These are phyloP conservation scores for Saccharomycopsis phalli DNA, from an alignment of 1,139 yeast genomes.

Conservation along the genomic window DNA sequence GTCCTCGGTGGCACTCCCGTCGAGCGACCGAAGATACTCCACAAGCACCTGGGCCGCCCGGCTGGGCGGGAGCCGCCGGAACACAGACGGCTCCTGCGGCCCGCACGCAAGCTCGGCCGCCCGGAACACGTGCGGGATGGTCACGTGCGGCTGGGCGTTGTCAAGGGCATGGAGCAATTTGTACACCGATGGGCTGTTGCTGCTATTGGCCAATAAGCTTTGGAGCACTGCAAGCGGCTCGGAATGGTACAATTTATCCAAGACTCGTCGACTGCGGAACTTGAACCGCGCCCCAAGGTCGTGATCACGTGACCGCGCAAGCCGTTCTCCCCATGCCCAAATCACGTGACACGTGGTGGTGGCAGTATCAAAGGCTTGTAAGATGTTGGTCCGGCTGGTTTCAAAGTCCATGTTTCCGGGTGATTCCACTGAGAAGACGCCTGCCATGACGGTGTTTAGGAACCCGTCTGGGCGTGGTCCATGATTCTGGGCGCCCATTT, in stretches of 20 bases:
- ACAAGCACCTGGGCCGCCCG: slow-evolving; percentile 32
- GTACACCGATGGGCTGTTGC: slow-evolving; percentile 23
- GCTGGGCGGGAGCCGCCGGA: no score
- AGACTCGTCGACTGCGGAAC: slow-evolving; percentile 57
- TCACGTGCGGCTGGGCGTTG: slow-evolving; percentile 72
- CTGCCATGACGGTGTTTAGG: slow-evolving; percentile 71
- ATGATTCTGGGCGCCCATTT: slow-evolving; percentile 19
- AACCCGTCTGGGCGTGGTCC: slow-evolving; percentile 51
- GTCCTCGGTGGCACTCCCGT: slow-evolving; percentile 69
- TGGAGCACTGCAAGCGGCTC: slow-evolving; percentile 74
- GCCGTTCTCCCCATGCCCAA: slow-evolving; percentile 75
- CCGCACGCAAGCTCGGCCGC: slow-evolving; percentile 42
- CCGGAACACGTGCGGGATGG: slow-evolving; percentile 59
- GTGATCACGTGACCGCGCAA: no score
- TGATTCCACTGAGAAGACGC: slow-evolving; percentile 77
- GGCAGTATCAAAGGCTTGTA: slow-evolving; percentile 58
- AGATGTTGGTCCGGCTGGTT: slow-evolving; percentile 44
- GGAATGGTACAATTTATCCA: slow-evolving; percentile 59
- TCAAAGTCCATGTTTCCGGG: slow-evolving; percentile 49
- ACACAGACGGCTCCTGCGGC: slow-evolving; percentile 26
- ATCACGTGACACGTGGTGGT: slow-evolving; percentile 46
- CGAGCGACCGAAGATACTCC: slow-evolving; percentile 54
- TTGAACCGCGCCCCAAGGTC: no score
- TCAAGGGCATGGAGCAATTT: slow-evolving; percentile 70
- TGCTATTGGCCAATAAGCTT: slow-evolving; percentile 37